phyloP scores from a whole-genome alignment of 306 rosid genomes.

The Castanea sativa region DNA sequence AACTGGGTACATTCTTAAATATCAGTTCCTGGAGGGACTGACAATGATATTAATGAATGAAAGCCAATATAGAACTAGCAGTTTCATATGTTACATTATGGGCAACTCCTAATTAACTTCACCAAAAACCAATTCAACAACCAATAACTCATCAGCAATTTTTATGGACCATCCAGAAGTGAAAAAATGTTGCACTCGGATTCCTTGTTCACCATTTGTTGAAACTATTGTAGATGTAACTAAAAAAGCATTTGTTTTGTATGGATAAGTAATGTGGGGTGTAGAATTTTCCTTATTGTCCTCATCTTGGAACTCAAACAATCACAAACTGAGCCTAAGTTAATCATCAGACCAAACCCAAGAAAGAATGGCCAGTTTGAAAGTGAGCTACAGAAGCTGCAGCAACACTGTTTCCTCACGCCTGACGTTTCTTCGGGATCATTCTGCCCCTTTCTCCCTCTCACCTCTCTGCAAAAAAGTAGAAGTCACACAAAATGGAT shows the following conservation, averaged over 20 bases:
- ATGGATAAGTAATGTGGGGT: not conserved
- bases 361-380: slow-evolving; percentile 20
- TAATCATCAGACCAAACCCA: not conserved
- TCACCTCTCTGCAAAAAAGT: not conserved
- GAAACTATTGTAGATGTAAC: not conserved
- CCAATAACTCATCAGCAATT: not conserved
- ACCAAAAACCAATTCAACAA: not conserved
- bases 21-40: too few relatives aligned
- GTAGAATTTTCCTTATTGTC: not conserved
- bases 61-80: too few relatives aligned
- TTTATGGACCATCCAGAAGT: not conserved
- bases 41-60: too few relatives aligned
- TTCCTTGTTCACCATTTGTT: not conserved
- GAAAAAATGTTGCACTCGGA: not conserved
- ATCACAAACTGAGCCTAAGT: not conserved
- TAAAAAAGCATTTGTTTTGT: not conserved
- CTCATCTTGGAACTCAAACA: too few relatives aligned
- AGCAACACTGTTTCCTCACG: not conserved
- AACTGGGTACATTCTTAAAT: too few relatives aligned
- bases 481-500: not conserved
- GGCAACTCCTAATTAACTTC: not conserved
- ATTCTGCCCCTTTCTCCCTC: slow-evolving; percentile 6
- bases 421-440: too few relatives aligned
- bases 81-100: too few relatives aligned
- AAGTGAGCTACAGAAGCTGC: not conserved